These are phyloP conservation scores for Dioszegia hungarica DNA, from an alignment of 768 basidiomycete genomes.

Conservation along the genomic window DNA sequence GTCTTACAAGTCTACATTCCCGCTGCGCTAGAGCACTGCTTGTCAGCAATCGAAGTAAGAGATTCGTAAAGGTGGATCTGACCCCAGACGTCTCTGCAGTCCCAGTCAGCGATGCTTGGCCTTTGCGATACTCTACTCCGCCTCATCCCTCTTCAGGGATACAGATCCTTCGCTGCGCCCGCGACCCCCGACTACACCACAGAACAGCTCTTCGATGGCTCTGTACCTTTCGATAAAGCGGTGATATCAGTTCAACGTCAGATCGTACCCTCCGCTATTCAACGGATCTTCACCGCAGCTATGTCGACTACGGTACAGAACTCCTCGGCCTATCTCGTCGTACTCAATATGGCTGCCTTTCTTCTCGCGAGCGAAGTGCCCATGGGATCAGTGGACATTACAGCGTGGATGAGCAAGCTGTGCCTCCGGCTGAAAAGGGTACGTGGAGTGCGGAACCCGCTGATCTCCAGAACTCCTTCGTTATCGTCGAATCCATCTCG, in stretches of 20 bases:
- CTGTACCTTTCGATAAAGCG: neutral
- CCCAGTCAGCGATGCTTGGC: neutral
- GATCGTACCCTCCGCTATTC: neutral
- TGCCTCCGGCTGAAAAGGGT: neutral
- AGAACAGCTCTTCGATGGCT: neutral
- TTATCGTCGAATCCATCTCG: slow-evolving; percentile 62
- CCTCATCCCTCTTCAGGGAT: slow-evolving; percentile 43
- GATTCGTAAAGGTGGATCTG: too few relatives aligned
- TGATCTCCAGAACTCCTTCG: slow-evolving; percentile 55
- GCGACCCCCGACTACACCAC: neutral
- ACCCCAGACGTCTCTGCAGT: too few relatives aligned
- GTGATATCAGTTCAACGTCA: neutral
- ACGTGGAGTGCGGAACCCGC: neutral
- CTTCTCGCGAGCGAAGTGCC: neutral
- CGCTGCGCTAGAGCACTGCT: slow-evolving; percentile 64
- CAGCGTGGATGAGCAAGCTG: neutral
- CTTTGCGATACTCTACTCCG: neutral
- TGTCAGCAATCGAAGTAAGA: slow-evolving; percentile 64
- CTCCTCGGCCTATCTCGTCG: neutral
- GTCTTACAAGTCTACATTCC: slow-evolving; percentile 74
- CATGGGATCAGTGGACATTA: neutral
- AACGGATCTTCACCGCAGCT: neutral
- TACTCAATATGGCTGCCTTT: neutral
- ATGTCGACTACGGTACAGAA: too few relatives aligned
- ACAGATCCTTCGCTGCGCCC: too few relatives aligned